phyloP scores from a whole-genome alignment of 495 filamentous ascomycete genomes.

The Darksidea phi region DNA sequence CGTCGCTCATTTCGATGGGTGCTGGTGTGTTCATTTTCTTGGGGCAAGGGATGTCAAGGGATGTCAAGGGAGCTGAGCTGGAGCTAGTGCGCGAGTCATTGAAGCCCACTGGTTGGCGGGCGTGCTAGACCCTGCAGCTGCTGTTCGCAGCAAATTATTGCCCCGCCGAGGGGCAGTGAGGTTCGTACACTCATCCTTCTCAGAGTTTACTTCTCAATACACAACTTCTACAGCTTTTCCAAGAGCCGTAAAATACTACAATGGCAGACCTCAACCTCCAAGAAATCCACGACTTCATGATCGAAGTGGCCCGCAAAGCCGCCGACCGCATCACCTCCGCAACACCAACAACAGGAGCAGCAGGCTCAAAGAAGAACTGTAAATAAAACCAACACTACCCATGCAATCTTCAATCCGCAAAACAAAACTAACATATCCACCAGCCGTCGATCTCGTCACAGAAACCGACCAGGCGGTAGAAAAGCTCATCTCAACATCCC shows the following conservation, averaged over 20 bases:
- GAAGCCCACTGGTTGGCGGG: too few species aligned
- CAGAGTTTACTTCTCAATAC: background rate
- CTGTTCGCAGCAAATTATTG: too few species aligned
- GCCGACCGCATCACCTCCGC: constrained; percentile 79
- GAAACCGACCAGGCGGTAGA: constrained; percentile 85
- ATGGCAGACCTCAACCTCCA: constrained; percentile 60
- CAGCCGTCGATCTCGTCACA: constrained; percentile 75
- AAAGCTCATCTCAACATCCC: constrained; percentile 63
- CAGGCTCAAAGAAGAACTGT: constrained; percentile 87
- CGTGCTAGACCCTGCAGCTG: background rate
- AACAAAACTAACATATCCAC: background rate
- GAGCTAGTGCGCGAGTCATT: too few species aligned
- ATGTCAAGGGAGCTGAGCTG: too few species aligned
- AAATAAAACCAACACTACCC: constrained; percentile 18
- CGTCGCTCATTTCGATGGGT: constrained; percentile 3
- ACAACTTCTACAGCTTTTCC: too few species aligned
- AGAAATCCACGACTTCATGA: constrained; percentile 76
- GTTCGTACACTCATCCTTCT: too few species aligned
- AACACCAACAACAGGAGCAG: constrained; percentile 60
- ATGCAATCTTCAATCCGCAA: background rate
- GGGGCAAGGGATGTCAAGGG: too few species aligned
- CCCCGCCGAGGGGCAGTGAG: background rate
- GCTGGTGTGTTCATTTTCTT: too few species aligned
- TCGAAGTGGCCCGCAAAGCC: constrained; percentile 71
- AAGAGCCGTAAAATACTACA: background rate